A percentile compares a stretch with the other conserved stretches of the same genome.
These are phyloP conservation scores for Backusella psychrophila DNA, from an alignment of 192 early-diverging fungal genomes.

Conservation along the genomic window DNA sequence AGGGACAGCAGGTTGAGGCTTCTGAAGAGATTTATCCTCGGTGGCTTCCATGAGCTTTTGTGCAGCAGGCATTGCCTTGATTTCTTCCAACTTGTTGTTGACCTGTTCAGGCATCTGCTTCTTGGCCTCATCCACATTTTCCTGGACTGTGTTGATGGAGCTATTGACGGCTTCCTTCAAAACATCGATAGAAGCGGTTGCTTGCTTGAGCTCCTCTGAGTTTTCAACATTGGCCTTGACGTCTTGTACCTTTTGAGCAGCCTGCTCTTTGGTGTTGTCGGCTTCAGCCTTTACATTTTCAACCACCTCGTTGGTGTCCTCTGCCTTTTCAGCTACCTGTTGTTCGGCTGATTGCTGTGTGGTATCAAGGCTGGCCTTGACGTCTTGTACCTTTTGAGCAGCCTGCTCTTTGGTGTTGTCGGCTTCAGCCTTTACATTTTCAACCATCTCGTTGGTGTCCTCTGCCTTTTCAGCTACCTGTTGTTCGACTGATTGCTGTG, in stretches of 20 bases:
- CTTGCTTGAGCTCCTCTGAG: neutral
- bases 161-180: neutral
- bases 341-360: neutral
- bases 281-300: neutral
- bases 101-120: neutral
- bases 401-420: neutral
- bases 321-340: neutral
- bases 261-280: neutral
- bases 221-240: neutral
- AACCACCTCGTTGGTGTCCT: neutral
- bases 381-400: neutral
- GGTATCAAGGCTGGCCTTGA: neutral
- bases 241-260: neutral
- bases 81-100: neutral
- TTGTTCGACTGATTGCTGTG: neutral
- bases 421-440: neutral
- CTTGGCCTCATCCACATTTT: neutral
- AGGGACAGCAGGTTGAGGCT: neutral
- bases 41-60: neutral
- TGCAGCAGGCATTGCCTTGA: slow-evolving; percentile 1
- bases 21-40: neutral
- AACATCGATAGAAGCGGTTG: neutral
- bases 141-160: neutral
- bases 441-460: neutral
- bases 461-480: neutral